Evolutionary conservation across 2,329 filamentous ascomycete genomes (phyloP).

Genomic region (Colletotrichum siamense): DNA sequence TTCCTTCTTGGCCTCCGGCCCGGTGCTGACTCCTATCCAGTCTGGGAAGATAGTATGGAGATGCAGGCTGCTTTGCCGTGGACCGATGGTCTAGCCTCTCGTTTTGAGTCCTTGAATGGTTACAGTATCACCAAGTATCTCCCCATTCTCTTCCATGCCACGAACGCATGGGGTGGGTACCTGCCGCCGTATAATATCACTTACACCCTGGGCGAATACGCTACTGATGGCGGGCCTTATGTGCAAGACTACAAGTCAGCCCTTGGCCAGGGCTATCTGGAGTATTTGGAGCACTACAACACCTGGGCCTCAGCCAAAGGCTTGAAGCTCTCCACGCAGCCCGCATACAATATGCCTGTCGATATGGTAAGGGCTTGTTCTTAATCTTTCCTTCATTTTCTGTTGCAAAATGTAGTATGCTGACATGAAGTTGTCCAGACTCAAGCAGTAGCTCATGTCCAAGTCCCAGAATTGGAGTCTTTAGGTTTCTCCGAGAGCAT

Average conservation of each 20-base stretch:
- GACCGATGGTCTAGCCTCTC: background rate
- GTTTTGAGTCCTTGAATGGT: background rate
- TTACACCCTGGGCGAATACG: background rate
- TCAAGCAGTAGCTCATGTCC: background rate
- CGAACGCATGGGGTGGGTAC: background rate
- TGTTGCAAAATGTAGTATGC: background rate
- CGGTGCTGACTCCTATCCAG: background rate
- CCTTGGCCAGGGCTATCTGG: background rate
- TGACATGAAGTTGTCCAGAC: background rate
- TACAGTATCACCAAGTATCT: background rate
- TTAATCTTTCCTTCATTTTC: fast-evolving
- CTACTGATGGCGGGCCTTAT: background rate
- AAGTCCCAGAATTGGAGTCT: background rate
- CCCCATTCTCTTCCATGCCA: background rate
- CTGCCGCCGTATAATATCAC: background rate
- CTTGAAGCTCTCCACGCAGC: background rate
- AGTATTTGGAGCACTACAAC: background rate
- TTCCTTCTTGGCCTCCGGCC: fast-evolving
- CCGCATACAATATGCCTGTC: background rate
- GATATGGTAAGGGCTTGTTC: background rate
- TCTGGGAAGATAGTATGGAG: background rate
- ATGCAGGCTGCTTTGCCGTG: background rate
- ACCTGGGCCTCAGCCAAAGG: background rate
- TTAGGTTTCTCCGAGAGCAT: background rate
- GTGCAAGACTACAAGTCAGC: background rate